A percentile compares a stretch with the other conserved stretches of the same genome.
Conservation (phyloP, 495 filamentous ascomycete species). For the Penicillium herquei region DNA sequence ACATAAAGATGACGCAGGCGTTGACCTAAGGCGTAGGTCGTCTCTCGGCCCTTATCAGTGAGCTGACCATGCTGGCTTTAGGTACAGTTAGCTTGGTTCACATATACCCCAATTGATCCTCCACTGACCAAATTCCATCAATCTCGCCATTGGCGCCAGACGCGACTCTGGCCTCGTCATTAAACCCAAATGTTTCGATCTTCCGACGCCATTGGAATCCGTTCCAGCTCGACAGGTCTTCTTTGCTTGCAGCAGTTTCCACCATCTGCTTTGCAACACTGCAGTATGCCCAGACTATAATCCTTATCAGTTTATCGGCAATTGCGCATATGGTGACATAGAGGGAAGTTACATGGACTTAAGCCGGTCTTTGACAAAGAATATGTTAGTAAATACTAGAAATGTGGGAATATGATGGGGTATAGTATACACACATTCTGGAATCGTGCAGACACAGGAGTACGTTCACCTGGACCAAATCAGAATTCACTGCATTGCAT, state of each 20-base stretch:
- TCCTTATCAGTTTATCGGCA: slow-evolving; percentile 15
- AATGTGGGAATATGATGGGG: not conserved
- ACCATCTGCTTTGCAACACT: slow-evolving; percentile 68
- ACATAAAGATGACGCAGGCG: slow-evolving; percentile 84
- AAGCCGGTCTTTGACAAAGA: slow-evolving; percentile 70
- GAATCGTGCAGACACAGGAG: slow-evolving; percentile 82
- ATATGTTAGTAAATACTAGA: slow-evolving; percentile 20
- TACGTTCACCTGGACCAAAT: slow-evolving; percentile 63
- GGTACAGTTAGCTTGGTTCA: slow-evolving; percentile 13
- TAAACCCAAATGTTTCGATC: slow-evolving; percentile 73
- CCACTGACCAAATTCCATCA: slow-evolving; percentile 68
- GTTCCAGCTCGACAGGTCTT: slow-evolving; percentile 60
- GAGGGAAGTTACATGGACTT: slow-evolving; percentile 55
- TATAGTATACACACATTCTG: slow-evolving; percentile 59
- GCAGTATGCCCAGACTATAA: slow-evolving; percentile 88
- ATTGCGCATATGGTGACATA: not conserved
- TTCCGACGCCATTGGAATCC: slow-evolving; percentile 74
- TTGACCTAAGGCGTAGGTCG: slow-evolving; percentile 75
- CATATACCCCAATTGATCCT: not conserved
- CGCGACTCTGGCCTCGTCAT: slow-evolving; percentile 69
- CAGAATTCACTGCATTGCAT: slow-evolving; percentile 2
- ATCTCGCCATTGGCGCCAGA: slow-evolving; percentile 63
- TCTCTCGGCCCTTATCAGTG: slow-evolving; percentile 82
- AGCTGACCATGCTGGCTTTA: slow-evolving; percentile 75
- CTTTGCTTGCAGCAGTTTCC: slow-evolving; percentile 62